phyloP scores from a whole-genome alignment of 2,329 filamentous ascomycete species.

The Tolypocladium tropicale region DNA sequence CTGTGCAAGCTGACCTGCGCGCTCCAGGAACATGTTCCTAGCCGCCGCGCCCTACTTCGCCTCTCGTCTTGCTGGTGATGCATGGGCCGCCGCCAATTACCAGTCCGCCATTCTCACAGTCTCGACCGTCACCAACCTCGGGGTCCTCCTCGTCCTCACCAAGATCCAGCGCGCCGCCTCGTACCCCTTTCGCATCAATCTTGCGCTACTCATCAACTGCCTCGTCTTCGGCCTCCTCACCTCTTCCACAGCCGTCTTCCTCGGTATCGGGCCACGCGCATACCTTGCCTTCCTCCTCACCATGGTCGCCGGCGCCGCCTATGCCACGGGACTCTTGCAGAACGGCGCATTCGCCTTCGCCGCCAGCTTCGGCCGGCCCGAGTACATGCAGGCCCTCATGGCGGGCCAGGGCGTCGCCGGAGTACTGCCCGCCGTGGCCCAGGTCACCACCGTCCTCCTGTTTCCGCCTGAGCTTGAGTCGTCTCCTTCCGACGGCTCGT shows the following conservation, averaged over 20 bases:
- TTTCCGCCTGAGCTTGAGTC: slow-evolving; percentile 26
- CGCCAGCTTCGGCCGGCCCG: slow-evolving; percentile 69
- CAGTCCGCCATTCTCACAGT: slow-evolving; percentile 83
- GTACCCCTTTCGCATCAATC: slow-evolving; percentile 77
- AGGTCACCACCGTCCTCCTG: slow-evolving; percentile 71
- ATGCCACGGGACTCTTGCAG: slow-evolving; percentile 77
- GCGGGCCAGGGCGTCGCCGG: slow-evolving; percentile 86
- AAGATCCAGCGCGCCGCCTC: slow-evolving; percentile 73
- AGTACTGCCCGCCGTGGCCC: slow-evolving; percentile 76
- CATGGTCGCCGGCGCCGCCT: slow-evolving; percentile 70
- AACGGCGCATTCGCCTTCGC: slow-evolving; percentile 93
- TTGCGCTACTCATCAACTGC: slow-evolving; percentile 69
- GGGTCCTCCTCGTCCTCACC: slow-evolving; percentile 64
- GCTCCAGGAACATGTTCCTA: slow-evolving; percentile 87
- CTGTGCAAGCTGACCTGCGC: not conserved
- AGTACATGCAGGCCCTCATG: slow-evolving; percentile 97
- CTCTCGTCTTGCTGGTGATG: slow-evolving; percentile 60
- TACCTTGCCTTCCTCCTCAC: slow-evolving; percentile 78
- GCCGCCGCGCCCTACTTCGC: slow-evolving; percentile 92
- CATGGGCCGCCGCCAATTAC: slow-evolving; percentile 70
- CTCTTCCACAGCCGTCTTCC: slow-evolving; percentile 63
- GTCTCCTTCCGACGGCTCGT: slow-evolving; percentile 12
- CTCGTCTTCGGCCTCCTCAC: slow-evolving; percentile 67
- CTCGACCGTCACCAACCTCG: slow-evolving; percentile 74
- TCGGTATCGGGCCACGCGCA: slow-evolving; percentile 45